Evolutionary conservation across 2,329 filamentous ascomycete species (phyloP).

Genomic region (Helminthosporium solani): DNA sequence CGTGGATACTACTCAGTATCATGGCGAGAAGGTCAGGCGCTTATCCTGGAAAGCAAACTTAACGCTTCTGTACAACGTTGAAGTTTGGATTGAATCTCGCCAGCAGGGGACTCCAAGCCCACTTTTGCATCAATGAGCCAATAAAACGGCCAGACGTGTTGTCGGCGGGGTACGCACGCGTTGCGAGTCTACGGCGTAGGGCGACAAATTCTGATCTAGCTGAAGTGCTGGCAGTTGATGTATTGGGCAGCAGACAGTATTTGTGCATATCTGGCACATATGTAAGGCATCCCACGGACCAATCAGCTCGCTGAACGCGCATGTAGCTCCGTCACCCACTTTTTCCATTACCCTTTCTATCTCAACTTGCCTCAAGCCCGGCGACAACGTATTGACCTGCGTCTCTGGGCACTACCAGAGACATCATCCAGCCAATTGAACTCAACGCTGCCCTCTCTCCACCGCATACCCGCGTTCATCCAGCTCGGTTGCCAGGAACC

Average conservation of each 20-base stretch:
- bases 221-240: constrained; percentile 18
- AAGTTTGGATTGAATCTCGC: constrained; percentile 20
- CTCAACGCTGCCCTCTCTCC: constrained; percentile 11
- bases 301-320: constrained; percentile 31
- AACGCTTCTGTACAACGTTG: constrained; percentile 34
- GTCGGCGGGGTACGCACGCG: constrained; percentile 19
- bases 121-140: constrained; percentile 21
- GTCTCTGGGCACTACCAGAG: constrained; percentile 16
- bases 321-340: constrained; percentile 20
- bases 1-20: constrained; percentile 12
- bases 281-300: constrained; percentile 29
- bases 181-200: constrained; percentile 21
- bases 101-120: constrained; percentile 20
- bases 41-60: constrained; percentile 26
- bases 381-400: constrained; percentile 21
- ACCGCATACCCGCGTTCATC: constrained; percentile 18
- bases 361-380: constrained; percentile 17
- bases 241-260: constrained; percentile 35
- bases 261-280: constrained; percentile 36
- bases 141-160: constrained; percentile 26
- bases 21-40: constrained; percentile 37
- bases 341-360: constrained; percentile 22
- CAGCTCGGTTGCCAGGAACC: constrained; percentile 18
- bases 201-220: constrained; percentile 14
- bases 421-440: constrained; percentile 20